Percentiles rank a stretch among this genome's conserved stretches.
Conservation (phyloP, 2,329 filamentous ascomycete genomes). For the Didymella arachidicola region DNA sequence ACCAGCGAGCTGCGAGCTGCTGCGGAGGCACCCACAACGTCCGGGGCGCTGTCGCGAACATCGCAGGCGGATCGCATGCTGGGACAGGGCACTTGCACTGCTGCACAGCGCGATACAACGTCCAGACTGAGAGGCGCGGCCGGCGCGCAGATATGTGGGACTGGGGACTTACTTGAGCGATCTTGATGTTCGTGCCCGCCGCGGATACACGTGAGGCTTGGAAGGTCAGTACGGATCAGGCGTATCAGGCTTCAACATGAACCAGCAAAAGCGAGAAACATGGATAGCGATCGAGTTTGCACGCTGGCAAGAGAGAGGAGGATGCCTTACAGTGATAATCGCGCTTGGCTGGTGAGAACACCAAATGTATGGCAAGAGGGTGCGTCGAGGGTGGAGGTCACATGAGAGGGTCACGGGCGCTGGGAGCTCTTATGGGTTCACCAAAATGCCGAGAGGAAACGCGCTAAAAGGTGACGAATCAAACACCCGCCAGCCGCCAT, state of each 20-base stretch:
- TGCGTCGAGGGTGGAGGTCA: conserved; percentile 19
- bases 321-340: conserved; percentile 13
- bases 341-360: conserved; percentile 9
- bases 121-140: conserved; percentile 14
- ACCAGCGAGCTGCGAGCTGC: conserved; percentile 28
- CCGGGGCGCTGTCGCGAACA: conserved; percentile 22
- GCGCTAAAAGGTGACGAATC: conserved; percentile 19
- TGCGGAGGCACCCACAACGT: conserved; percentile 25
- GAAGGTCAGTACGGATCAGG: conserved; percentile 21
- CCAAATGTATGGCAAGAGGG: conserved; percentile 15
- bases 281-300: not conserved
- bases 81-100: conserved; percentile 3
- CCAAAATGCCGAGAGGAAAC: conserved; percentile 20
- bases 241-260: conserved; percentile 18
- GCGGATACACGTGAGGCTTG: conserved; percentile 25
- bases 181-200: conserved; percentile 23
- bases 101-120: conserved; percentile 13
- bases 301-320: not conserved
- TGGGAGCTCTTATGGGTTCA: conserved; percentile 24
- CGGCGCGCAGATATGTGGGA: conserved; percentile 20
- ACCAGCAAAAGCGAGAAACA: not conserved
- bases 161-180: conserved; percentile 22
- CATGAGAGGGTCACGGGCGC: conserved; percentile 23
- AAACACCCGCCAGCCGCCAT: conserved; percentile 11
- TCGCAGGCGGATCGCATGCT: conserved; percentile 20